phyloP scores from a whole-genome alignment of 768 basidiomycete species.

The Trametes cingulata region DNA sequence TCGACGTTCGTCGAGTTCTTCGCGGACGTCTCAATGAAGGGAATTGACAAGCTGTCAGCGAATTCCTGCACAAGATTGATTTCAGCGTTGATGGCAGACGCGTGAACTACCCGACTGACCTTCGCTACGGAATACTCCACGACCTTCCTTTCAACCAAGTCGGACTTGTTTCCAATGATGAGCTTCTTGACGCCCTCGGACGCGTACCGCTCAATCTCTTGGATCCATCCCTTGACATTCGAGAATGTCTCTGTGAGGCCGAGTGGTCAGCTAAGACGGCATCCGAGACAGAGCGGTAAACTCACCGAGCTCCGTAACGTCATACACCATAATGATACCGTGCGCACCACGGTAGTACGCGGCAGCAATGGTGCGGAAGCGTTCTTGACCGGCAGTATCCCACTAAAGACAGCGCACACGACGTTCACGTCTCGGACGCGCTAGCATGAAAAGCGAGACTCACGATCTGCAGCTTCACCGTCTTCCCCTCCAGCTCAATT shows the following conservation, averaged over 20 bases:
- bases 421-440: not conserved
- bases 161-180: constrained; percentile 98
- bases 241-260: constrained; percentile 76
- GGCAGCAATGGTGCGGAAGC: constrained; percentile 98
- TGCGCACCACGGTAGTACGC: constrained; percentile 99
- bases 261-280: constrained; percentile 1
- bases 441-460: constrained; percentile 34
- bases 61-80: constrained; percentile 61
- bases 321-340: constrained; percentile 99
- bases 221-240: constrained; percentile 94
- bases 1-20: constrained; percentile 99
- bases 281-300: not conserved
- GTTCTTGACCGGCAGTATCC: constrained; percentile 99
- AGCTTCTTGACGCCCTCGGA: constrained; percentile 99
- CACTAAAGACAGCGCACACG: constrained; percentile 52
- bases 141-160: constrained; percentile 95
- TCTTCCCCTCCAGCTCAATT: constrained; percentile 98
- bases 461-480: constrained; percentile 97
- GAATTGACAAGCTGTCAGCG: constrained; percentile 87
- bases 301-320: constrained; percentile 91
- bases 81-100: not conserved
- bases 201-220: constrained; percentile 93
- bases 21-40: constrained; percentile 96
- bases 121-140: constrained; percentile 88
- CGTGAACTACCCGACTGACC: constrained; percentile 41